Evolutionary conservation across 768 basidiomycete genomes (phyloP).

Genomic region (Lenzites betulinus): DNA sequence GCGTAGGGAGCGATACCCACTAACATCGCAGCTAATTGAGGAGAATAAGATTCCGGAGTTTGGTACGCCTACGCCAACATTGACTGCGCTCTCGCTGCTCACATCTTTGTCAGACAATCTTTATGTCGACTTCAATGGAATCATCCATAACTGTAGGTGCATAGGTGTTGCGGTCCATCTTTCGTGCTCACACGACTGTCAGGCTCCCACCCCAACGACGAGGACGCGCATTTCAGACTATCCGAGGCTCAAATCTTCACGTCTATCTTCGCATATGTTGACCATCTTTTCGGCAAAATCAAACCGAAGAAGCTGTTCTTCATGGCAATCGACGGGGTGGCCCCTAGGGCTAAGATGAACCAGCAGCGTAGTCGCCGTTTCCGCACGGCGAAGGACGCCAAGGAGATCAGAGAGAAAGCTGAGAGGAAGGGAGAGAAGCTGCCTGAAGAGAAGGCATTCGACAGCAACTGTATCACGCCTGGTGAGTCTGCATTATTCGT

Average conservation of each 20-base stretch:
- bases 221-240: slow-evolving; percentile 92
- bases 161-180: not conserved
- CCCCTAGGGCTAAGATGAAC: slow-evolving; percentile 98
- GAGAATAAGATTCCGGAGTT: slow-evolving; percentile 99
- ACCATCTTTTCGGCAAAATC: slow-evolving; percentile 95
- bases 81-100: not conserved
- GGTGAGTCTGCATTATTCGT: slow-evolving; percentile 52
- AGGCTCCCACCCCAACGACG: slow-evolving; percentile 97
- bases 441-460: slow-evolving; percentile 94
- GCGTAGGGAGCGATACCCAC: slow-evolving; percentile 89
- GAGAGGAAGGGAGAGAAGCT: slow-evolving; percentile 86
- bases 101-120: slow-evolving; percentile 63
- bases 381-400: slow-evolving; percentile 91
- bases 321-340: slow-evolving; percentile 98
- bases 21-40: slow-evolving; percentile 96
- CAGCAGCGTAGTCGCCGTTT: slow-evolving; percentile 95
- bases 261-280: slow-evolving; percentile 95
- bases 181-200: slow-evolving; percentile 7
- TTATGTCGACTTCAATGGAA: slow-evolving; percentile 93
- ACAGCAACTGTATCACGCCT: slow-evolving; percentile 98
- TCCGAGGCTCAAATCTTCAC: slow-evolving; percentile 98
- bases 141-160: slow-evolving; percentile 75
- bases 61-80: slow-evolving; percentile 48
- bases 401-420: slow-evolving; percentile 85
- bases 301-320: slow-evolving; percentile 98